Evolutionary conservation across 1,284 basidiomycete species (phyloP).

Genomic region (Chalciporus sp.): DNA sequence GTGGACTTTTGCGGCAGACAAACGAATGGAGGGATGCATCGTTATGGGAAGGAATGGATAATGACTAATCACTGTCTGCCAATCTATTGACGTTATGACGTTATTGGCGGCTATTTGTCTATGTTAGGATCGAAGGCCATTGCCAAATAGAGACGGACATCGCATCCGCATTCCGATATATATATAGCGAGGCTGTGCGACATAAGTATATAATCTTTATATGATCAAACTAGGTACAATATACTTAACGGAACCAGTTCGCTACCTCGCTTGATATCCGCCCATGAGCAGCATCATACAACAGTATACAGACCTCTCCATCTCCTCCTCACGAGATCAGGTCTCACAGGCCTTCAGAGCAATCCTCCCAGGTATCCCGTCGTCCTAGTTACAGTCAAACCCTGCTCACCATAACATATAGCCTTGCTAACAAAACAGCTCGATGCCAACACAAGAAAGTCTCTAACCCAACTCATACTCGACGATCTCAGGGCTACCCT

Average conservation of each 20-base stretch:
- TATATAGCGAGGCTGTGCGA: slow-evolving; percentile 20
- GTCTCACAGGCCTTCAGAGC: slow-evolving; percentile 8
- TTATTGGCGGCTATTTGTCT: slow-evolving; percentile 20
- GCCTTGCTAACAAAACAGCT: slow-evolving; percentile 19
- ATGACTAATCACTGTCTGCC: background rate
- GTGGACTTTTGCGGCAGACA: slow-evolving; percentile 43
- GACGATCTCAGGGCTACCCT: slow-evolving; percentile 54
- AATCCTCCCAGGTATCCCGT: slow-evolving; percentile 19
- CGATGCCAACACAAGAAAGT: slow-evolving; percentile 44
- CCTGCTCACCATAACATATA: slow-evolving; percentile 7
- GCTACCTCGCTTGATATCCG: slow-evolving; percentile 1
- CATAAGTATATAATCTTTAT: too few species aligned
- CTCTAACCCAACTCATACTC: slow-evolving; percentile 58
- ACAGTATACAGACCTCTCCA: slow-evolving; percentile 24
- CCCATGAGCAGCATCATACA: slow-evolving; percentile 21
- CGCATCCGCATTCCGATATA: slow-evolving; percentile 5
- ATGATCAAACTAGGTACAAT: background rate
- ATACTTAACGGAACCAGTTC: background rate
- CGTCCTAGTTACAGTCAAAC: slow-evolving; percentile 6
- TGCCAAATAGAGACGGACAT: slow-evolving; percentile 18
- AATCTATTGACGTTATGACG: slow-evolving; percentile 1
- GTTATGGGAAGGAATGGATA: background rate
- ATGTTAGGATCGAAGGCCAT: slow-evolving; percentile 25
- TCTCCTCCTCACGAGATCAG: slow-evolving; percentile 8
- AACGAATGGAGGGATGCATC: slow-evolving; percentile 24